Percentiles rank a stretch among this genome's conserved stretches.
Conservation (phyloP, 108 stramenopile species). For the Skeletonema potamos region DNA sequence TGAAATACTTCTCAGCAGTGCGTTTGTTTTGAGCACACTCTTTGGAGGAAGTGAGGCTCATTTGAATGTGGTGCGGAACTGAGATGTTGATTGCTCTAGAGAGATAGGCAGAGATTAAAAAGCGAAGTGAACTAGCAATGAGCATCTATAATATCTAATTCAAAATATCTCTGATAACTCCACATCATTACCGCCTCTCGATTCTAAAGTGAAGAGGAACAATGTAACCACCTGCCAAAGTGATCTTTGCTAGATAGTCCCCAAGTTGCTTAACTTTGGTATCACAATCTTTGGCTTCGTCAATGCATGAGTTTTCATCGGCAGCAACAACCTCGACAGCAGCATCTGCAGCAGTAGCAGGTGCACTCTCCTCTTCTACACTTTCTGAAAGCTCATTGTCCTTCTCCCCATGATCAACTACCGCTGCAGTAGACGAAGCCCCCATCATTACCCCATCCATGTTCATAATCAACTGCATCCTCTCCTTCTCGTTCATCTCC, state of each 20-base stretch:
- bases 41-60: conserved; percentile 88
- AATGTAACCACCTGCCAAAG: conserved; percentile 59
- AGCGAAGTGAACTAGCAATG: background rate
- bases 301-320: background rate
- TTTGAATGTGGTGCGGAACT: conserved; percentile 52
- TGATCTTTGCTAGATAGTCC: conserved; percentile 74
- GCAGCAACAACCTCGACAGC: background rate
- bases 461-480: conserved; percentile 45
- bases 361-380: background rate
- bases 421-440: background rate
- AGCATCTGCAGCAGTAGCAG: background rate
- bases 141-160: background rate
- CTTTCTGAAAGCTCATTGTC: conserved; percentile 1
- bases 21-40: conserved; percentile 79
- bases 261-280: conserved; percentile 64
- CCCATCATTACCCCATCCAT: conserved; percentile 38
- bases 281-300: conserved; percentile 38
- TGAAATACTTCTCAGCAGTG: conserved; percentile 87
- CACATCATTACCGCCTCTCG: conserved; percentile 37
- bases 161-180: background rate
- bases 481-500: conserved; percentile 52
- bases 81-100: background rate
- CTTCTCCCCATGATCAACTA: background rate
- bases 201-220: conserved; percentile 71
- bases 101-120: background rate